Base-by-base conservation (phyloP, 306 rosid species). In the Trichosanthes cucumerina region DNA sequence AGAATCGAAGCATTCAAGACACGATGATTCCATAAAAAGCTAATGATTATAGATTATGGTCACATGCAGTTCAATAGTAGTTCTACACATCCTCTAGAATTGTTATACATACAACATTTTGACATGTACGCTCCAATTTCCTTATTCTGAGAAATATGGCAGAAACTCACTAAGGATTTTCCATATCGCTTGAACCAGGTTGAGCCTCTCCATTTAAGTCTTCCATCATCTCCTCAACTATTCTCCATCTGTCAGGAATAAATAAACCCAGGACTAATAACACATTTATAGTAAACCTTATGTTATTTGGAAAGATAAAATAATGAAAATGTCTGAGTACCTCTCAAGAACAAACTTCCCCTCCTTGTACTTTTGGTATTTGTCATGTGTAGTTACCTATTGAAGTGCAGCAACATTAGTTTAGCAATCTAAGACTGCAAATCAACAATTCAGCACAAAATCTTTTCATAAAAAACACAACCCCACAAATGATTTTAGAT, bases 261-360 rank as follows among this genome's bases (percentile, higher is more conserved):
- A 59, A 68, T 24, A 59, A 52, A 19, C 58, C 28, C 11, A 26
- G 21, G 39, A 62, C 39, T 2, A 62, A 77, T 59, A 15, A 4
- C 44, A n/a, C 9, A 77, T 44, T 58, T 16, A 41, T 12, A 54
- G 50, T 1, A 76, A 54, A 56, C 21, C 21, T 76, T 5, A 4
- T 36, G 66, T 38, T 76, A 21, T 38, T n/a, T 34, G 11, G 36
- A 69, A 21, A 69, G 11, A 19, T 54, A 26, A 23, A 24, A 53
- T 36, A 56, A 76, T 71, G 56, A 10, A 70, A 21, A 16, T 21
- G 23, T 57, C 72, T 6, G 50, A 43, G n/a, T 81, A 86, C 97
- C 93, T 89, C 87, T 91, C 94, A 5, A 93, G 93, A 78, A 93
- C 91, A 87, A 89, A 91, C 80, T 90, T 91, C 80, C 96, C 97